phyloP scores from a whole-genome alignment of 345 rosid genomes.

The Bretschneidera sinensis region DNA sequence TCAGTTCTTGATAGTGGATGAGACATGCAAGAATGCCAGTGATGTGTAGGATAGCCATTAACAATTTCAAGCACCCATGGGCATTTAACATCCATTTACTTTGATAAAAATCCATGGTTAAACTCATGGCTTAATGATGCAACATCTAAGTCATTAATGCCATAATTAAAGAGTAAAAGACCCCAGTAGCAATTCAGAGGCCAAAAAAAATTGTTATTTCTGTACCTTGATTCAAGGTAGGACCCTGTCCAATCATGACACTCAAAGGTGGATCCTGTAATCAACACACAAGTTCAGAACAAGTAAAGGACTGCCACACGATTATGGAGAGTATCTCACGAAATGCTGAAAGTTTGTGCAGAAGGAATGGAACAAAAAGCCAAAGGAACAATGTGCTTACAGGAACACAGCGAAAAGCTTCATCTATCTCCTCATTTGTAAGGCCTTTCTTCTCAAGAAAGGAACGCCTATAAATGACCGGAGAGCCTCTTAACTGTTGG shows the following conservation, averaged over 20 bases:
- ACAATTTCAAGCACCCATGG: not conserved
- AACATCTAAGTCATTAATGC: not conserved
- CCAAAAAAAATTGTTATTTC: conserved; percentile 5
- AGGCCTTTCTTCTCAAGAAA: conserved; percentile 34
- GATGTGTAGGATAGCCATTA: not conserved
- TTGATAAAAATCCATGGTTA: not conserved
- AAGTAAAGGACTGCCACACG: too few relatives aligned
- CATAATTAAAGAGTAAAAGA: not conserved
- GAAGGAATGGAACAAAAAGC: too few relatives aligned
- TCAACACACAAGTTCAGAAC: not conserved
- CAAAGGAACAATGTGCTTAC: conserved; percentile 18
- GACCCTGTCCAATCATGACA: conserved; percentile 2
- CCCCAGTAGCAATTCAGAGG: not conserved
- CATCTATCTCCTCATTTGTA: conserved; percentile 22
- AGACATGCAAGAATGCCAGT: not conserved
- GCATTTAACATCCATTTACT: not conserved
- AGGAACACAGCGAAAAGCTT: conserved; percentile 27
- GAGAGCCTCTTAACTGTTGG: conserved; percentile 17
- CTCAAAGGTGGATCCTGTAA: conserved; percentile 12
- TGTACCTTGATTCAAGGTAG: conserved; percentile 14
- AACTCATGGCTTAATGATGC: not conserved
- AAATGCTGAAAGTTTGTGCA: too few relatives aligned
- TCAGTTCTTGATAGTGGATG: too few relatives aligned
- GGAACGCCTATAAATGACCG: conserved; percentile 13
- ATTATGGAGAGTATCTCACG: too few relatives aligned